Evolutionary conservation across 2,329 filamentous ascomycete species (phyloP).

Genomic region (Simplicillium sp.): DNA sequence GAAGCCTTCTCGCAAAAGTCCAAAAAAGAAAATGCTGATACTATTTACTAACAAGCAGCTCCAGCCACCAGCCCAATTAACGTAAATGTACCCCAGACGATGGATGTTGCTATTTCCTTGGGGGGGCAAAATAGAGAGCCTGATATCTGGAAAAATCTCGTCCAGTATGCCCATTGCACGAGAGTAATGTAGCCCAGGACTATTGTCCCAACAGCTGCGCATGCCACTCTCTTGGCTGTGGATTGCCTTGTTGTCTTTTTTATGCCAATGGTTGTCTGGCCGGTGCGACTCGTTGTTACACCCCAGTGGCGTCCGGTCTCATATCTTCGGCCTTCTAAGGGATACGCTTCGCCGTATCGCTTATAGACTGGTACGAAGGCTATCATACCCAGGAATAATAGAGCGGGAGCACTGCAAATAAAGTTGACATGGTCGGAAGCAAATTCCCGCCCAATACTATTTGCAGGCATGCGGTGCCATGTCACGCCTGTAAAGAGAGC

Average conservation of each 20-base stretch:
- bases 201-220: neutral
- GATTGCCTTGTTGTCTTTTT: conserved; percentile 2
- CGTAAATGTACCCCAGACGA: too few species aligned
- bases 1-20: too few species aligned
- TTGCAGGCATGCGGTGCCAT: conserved; percentile 12
- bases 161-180: conserved; percentile 11
- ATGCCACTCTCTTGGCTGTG: conserved; percentile 2
- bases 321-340: conserved; percentile 12
- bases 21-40: too few species aligned
- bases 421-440: conserved; percentile 11
- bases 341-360: conserved; percentile 14
- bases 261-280: conserved; percentile 8
- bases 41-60: too few species aligned
- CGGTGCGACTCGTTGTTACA: conserved; percentile 9
- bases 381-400: neutral
- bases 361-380: conserved; percentile 6
- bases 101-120: neutral
- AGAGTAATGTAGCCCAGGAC: conserved; percentile 10
- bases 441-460: conserved; percentile 7
- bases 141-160: conserved; percentile 9
- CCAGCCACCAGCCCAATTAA: too few species aligned
- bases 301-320: conserved; percentile 12
- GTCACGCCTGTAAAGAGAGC: conserved; percentile 14
- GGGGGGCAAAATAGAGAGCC: conserved; percentile 7
- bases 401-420: conserved; percentile 10